phyloP scores from a whole-genome alignment of 1,284 basidiomycete species.

The Leccinum proliferum region DNA sequence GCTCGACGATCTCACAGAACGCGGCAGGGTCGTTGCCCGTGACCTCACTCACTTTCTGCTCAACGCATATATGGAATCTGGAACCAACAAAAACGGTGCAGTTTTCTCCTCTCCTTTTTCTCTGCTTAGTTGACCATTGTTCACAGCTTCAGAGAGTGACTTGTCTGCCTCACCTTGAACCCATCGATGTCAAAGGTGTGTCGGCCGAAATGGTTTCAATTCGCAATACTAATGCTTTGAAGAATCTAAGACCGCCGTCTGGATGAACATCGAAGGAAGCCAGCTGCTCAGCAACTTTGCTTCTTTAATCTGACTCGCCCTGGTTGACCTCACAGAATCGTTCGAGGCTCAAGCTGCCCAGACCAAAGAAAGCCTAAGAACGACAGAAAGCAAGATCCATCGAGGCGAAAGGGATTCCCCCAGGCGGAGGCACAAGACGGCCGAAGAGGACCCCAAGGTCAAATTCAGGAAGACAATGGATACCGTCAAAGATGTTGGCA shows the following conservation, averaged over 20 bases:
- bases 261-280: conserved; percentile 48
- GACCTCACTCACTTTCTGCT: conserved; percentile 40
- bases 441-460: conserved; percentile 41
- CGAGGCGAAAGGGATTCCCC: conserved; percentile 50
- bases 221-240: conserved; percentile 36
- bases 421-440: conserved; percentile 45
- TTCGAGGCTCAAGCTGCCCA: conserved; percentile 44
- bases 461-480: conserved; percentile 64
- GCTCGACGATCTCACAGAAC: conserved; percentile 41
- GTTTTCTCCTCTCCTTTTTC: conserved; percentile 6
- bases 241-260: conserved; percentile 42
- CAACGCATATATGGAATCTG: conserved; percentile 47
- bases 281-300: conserved; percentile 55
- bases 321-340: conserved; percentile 58
- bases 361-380: conserved; percentile 48
- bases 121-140: not conserved
- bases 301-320: conserved; percentile 53
- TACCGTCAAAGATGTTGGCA: conserved; percentile 50
- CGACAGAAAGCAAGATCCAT: conserved; percentile 51
- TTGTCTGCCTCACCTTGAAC: conserved; percentile 29
- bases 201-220: conserved; percentile 44
- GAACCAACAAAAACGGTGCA: conserved; percentile 49
- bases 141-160: conserved; percentile 46
- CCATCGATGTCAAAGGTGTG: conserved; percentile 38
- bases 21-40: conserved; percentile 45